Base-by-base conservation (phyloP, 768 basidiomycete species). In the Lactifluus echinatus region DNA sequence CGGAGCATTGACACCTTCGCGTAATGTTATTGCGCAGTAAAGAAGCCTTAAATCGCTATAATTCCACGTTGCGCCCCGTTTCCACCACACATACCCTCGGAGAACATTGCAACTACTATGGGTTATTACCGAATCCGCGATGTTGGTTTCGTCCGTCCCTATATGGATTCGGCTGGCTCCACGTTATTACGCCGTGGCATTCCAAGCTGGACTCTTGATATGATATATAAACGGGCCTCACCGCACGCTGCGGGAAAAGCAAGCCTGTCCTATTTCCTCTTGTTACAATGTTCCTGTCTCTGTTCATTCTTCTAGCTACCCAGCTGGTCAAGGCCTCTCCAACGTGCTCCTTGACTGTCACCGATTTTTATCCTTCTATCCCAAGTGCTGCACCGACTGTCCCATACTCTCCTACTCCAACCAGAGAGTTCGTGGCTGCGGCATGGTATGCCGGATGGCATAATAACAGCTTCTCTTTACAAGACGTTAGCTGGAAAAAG, bases 371-470 rank as follows among this genome's bases (percentile, higher is more conserved):
- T 34, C 12, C 33, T 14, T 12, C 33, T 14, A 11, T 10, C 34
- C 34, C 36, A 11, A 19, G 17, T 2, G 23, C 14, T 14, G 14
- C 31, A 42, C 15, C 14, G 15, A 8, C 8, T 7, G 39, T 2
- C 11, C 17, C 19, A 3, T 11, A 19, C 11, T 14, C 2, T 34
- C 11, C 34, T 34, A 11, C 11, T 14, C 12, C 36, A n/a, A 12
- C 4, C 3, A 17, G 17, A 8, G 6, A 7, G 2, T 4, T 53
- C 51, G 73, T 84, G 15, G 73, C 81, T 2, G 70, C 77, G n/a
- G 74, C 79, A 8, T 89, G 84, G 84, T 87, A 79, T 63, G 81
- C 85, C 28, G 81, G 82, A 44, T 90, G 82, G 82, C 82, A 85
- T 65, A 59, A 47, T 14, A 62, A 69, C 31, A 71, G 70, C 0